Percentiles rank a stretch among this genome's conserved stretches.
Evolutionary conservation across 129 eudicot genomes (phyloP).

Genomic region (Lonicera japonica): DNA sequence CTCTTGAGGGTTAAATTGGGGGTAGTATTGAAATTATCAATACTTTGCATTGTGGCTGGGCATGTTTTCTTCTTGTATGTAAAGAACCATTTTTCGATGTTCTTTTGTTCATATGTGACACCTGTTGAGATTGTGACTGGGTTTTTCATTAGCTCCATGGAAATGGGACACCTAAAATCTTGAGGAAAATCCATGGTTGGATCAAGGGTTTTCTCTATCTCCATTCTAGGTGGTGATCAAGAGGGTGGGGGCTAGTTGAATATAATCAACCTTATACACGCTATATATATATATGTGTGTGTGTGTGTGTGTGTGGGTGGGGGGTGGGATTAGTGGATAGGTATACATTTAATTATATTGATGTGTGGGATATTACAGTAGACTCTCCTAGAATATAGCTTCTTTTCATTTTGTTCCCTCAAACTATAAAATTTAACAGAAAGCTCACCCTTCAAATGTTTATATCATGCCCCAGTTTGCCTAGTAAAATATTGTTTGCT

Average conservation of each 20-base stretch:
- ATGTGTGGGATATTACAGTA: too few relatives aligned
- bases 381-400: too few relatives aligned
- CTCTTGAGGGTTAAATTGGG: constrained; percentile 79
- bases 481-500: too few relatives aligned
- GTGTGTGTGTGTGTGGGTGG: too few relatives aligned
- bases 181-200: constrained; percentile 49
- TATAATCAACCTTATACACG: neutral
- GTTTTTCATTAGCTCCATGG: constrained; percentile 86
- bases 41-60: constrained; percentile 75
- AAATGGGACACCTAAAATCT: constrained; percentile 81
- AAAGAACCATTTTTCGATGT: constrained; percentile 69
- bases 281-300: too few relatives aligned
- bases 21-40: constrained; percentile 44
- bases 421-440: too few relatives aligned
- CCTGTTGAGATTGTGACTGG: constrained; percentile 83
- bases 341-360: too few relatives aligned
- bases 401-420: too few relatives aligned
- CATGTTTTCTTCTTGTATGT: constrained; percentile 63
- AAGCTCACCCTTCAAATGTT: too few relatives aligned
- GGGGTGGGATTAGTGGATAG: too few relatives aligned
- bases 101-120: constrained; percentile 64
- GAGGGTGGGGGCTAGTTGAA: neutral
- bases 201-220: neutral
- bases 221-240: neutral
- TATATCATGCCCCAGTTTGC: too few relatives aligned